Base-by-base conservation (phyloP, 2,329 filamentous ascomycete species). In the Leptographium procerum region DNA sequence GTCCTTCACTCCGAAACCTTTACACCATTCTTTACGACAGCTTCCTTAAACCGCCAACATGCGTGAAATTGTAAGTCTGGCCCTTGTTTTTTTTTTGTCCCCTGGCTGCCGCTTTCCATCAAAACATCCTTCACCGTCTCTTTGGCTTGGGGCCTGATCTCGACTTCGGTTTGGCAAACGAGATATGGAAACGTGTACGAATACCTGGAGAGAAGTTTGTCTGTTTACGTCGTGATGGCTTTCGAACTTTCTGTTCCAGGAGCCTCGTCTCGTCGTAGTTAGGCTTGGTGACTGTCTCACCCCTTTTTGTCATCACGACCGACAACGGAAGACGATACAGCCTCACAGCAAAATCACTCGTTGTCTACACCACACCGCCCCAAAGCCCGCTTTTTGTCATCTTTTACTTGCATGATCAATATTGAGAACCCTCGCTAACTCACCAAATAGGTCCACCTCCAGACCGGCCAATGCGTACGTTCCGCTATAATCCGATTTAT, bases 381-480 rank as follows among this genome's bases (percentile, higher is more conserved):
- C n/a, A n/a, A n/a, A n/a, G n/a, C n/a, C n/a, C n/a, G n/a, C 13
- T 51, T 52, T 28, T 16, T 33, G 28, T 28, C 2, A 28, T 43
- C 40, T 43, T 43, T 43, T 43, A 43, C 7, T 8, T 16, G n/a
- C 40, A 43, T 16, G 19, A 22, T 50, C 14, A n/a, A 19, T 3
- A 9, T 43, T 19, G 40, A 43, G 40, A 43, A 40, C 28, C 19
- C 16, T 24, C 48, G 57, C 63, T 64, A 59, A 61, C 56, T 13
- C 52, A n/a, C 64, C 72, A 71, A 65, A 82, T 73, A 97, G 92
- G 92, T 97, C 79, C 94, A 99, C 80, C 91, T 99, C 71, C 94
- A 99, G 83, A 99, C 94, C 84, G 94, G 94, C 78, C 94, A 99
- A 86, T 97, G 94, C 83, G 92, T 96, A 79, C 78, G 78, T 80